phyloP scores from a whole-genome alignment of 495 filamentous ascomycete species.

The Pseudomonodictys pantanalensis region DNA sequence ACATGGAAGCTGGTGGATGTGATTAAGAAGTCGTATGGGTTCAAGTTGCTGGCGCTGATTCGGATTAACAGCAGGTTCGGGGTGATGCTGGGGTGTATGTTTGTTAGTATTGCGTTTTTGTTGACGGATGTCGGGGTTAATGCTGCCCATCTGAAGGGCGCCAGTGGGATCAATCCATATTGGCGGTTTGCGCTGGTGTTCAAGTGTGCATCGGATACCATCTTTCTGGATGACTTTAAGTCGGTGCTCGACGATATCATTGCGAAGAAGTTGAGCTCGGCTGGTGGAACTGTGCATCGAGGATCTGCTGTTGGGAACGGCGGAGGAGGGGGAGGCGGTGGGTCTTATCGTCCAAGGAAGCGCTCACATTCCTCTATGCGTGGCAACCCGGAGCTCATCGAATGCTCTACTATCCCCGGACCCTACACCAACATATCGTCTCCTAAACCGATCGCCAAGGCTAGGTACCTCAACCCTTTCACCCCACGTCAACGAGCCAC shows the following conservation, averaged over 20 bases:
- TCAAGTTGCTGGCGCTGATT: slow-evolving; percentile 16
- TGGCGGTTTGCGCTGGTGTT: slow-evolving; percentile 32
- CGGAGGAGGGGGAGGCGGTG: no score
- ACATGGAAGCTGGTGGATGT: slow-evolving; percentile 19
- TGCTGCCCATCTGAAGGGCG: slow-evolving; percentile 6
- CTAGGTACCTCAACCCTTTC: not conserved
- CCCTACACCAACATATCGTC: slow-evolving; percentile 13
- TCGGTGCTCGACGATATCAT: slow-evolving; percentile 29
- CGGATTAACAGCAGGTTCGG: slow-evolving; percentile 25
- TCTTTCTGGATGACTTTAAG: slow-evolving; percentile 36
- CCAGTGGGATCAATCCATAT: slow-evolving; percentile 29
- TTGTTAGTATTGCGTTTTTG: slow-evolving; percentile 24
- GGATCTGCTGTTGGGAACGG: no score
- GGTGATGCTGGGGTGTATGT: slow-evolving; percentile 29
- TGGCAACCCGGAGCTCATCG: slow-evolving; percentile 4
- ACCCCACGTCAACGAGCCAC: not conserved
- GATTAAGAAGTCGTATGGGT: slow-evolving; percentile 20
- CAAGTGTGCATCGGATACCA: slow-evolving; percentile 33
- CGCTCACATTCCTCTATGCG: not conserved
- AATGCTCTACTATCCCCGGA: not conserved
- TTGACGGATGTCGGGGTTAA: slow-evolving; percentile 25
- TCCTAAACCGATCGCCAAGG: not conserved
- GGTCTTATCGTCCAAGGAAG: not conserved
- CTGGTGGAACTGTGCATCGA: slow-evolving; percentile 11
- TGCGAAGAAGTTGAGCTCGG: not conserved